Conservation (phyloP, 1,284 basidiomycete species). For the Blastosporella zonata region DNA sequence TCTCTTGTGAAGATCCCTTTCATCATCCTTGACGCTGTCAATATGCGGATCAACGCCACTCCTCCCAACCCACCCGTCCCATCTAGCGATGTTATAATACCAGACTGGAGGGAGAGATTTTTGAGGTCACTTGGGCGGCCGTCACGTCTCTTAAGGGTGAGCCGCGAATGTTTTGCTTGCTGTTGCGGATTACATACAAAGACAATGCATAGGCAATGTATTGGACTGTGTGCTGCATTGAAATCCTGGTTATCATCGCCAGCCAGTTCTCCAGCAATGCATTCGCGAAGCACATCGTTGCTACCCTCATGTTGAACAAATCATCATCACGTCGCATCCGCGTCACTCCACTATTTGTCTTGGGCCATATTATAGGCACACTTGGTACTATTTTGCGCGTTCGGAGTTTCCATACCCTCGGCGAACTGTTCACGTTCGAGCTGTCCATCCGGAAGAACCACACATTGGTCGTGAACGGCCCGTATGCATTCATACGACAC, state of each 20-base stretch:
- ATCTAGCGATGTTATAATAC: slow-evolving; percentile 25
- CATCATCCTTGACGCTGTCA: slow-evolving; percentile 23
- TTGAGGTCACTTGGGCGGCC: slow-evolving; percentile 26
- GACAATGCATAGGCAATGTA: slow-evolving; percentile 23
- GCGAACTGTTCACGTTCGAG: slow-evolving; percentile 38
- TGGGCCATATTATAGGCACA: slow-evolving; percentile 26
- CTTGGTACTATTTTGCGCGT: slow-evolving; percentile 28
- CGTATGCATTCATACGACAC: slow-evolving; percentile 36
- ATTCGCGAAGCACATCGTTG: slow-evolving; percentile 20
- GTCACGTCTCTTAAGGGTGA: slow-evolving; percentile 26
- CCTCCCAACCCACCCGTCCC: slow-evolving; percentile 30
- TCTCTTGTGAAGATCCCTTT: slow-evolving; percentile 26
- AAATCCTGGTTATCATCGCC: slow-evolving; percentile 25
- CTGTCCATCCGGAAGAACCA: slow-evolving; percentile 33
- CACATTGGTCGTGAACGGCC: slow-evolving; percentile 32
- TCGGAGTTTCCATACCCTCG: slow-evolving; percentile 32
- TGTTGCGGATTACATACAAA: not conserved
- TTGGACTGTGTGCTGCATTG: slow-evolving; percentile 25
- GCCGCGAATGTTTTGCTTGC: not conserved
- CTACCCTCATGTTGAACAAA: slow-evolving; percentile 15
- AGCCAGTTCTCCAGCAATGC: slow-evolving; percentile 17
- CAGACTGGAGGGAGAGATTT: slow-evolving; percentile 32
- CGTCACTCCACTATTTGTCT: slow-evolving; percentile 29
- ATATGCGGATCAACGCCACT: slow-evolving; percentile 27
- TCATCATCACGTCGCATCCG: slow-evolving; percentile 18